Evolutionary conservation across 140 eudicot genomes (phyloP), one percentile per base, ranked within the genome.

Genomic region (Ambrosia hybrid): DNA sequence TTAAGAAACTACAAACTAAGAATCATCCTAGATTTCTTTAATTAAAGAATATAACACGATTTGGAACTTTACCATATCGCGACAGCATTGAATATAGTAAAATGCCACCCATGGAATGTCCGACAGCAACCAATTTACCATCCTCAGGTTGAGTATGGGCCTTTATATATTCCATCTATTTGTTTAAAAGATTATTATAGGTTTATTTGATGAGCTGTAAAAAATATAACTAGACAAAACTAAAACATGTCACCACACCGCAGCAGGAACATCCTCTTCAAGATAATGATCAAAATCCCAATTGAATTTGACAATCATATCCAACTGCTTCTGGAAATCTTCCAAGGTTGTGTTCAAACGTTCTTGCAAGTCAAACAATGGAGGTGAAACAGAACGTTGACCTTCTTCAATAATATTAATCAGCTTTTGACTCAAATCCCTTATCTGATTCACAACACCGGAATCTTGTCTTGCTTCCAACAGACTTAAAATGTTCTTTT

Each of bases 71-170:
- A 93, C 99, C 88, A 68, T 73, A 80, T 79, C 87, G 85, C 41
- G 97, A 88, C 3, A 90, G 85, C 91, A 85, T 80, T 0, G 94
- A 93, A 85, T 94, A 94, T 38, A 90, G 84, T 78, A 94, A 76
- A 79, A 94, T 94, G 5, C 99, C 99, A 51, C 99, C 99, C 97
- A 94, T 94, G 67, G 99, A 94, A 80, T 94, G 99, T 65, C 99
- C 97, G 75, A 94, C 60, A 6, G 97, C 96, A 76, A 94, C 82
- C 79, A 94, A 69, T 80, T 84, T 89, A 34, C 92, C 95, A 72
- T 94, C 97, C 74, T 73, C 83, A 0, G 99, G 97, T 79, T 81
- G 73, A 68, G 83, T 78, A 67, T 84, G 83, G 38, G 77, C 87
- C 88, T 79, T 85, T 82, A 93, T 86, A 72, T 93, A 93, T 61